These are phyloP conservation scores for Collybia nuda DNA, from an alignment of 768 basidiomycete species.

Conservation along the genomic window DNA sequence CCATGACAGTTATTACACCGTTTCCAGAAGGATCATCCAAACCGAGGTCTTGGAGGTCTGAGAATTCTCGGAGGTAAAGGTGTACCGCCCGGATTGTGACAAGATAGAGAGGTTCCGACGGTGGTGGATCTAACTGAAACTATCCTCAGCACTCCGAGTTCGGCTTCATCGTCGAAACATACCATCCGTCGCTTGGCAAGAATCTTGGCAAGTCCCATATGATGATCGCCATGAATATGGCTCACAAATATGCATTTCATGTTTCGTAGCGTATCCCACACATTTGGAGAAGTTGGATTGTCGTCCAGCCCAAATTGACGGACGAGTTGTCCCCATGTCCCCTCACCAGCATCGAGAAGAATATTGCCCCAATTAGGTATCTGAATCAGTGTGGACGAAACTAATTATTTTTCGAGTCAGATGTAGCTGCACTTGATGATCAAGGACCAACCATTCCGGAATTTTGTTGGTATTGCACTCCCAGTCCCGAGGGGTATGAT, in stretches of 20 bases:
- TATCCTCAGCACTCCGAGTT: not conserved
- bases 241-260: constrained; percentile 83
- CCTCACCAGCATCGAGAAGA: constrained; percentile 90
- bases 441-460: constrained; percentile 71
- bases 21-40: constrained; percentile 44
- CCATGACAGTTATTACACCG: constrained; percentile 56
- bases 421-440: not conserved
- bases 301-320: constrained; percentile 67
- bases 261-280: constrained; percentile 62
- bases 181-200: constrained; percentile 72
- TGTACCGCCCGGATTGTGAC: constrained; percentile 58
- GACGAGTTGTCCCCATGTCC: constrained; percentile 86
- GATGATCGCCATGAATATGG: constrained; percentile 93
- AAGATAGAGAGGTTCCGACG: constrained; percentile 66
- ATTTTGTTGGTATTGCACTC: constrained; percentile 81
- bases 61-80: constrained; percentile 70
- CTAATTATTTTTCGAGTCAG: constrained; percentile 28
- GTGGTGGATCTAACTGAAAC: constrained; percentile 61
- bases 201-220: constrained; percentile 76
- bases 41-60: constrained; percentile 72
- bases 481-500: constrained; percentile 87
- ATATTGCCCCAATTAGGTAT: constrained; percentile 74
- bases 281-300: constrained; percentile 27
- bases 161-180: constrained; percentile 1
- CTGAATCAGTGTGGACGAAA: constrained; percentile 73